Percentiles rank a stretch among this genome's conserved stretches.
phyloP scores from a whole-genome alignment of 2,329 filamentous ascomycete species.

The Paraphaeosphaeria sporulosa region DNA sequence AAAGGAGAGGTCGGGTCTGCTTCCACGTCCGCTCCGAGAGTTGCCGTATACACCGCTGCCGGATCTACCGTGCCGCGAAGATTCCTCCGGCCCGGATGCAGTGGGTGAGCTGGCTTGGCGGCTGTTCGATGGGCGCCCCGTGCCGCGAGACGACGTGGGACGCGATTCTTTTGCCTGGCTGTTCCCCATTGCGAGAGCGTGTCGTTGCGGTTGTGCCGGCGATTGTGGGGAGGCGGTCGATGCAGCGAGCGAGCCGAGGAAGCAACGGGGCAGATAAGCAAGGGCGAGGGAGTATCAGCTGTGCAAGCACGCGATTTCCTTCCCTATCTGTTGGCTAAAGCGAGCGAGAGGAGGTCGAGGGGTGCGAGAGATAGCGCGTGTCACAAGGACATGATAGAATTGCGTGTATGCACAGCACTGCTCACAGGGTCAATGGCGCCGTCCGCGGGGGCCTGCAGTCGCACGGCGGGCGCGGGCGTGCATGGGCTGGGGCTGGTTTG shows the following conservation, averaged over 20 bases:
- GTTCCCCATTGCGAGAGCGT: conserved; percentile 52
- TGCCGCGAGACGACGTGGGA: conserved; percentile 41
- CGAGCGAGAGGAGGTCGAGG: conserved; percentile 20
- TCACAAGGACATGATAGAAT: conserved; percentile 50
- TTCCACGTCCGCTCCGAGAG: conserved; percentile 59
- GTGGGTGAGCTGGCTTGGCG: conserved; percentile 44
- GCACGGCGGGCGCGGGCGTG: conserved; percentile 18
- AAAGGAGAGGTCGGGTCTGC: conserved; percentile 66
- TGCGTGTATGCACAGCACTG: conserved; percentile 24
- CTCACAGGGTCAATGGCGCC: conserved; percentile 26
- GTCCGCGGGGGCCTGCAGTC: conserved; percentile 20
- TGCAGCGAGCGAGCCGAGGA: conserved; percentile 28
- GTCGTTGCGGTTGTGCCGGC: conserved; percentile 15
- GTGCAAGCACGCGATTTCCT: conserved; percentile 24
- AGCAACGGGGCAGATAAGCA: background rate
- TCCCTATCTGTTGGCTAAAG: conserved; percentile 17
- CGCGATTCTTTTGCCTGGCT: conserved; percentile 57
- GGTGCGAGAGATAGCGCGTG: conserved; percentile 37
- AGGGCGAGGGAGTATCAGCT: background rate
- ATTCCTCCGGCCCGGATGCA: conserved; percentile 30
- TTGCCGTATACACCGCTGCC: conserved; percentile 50
- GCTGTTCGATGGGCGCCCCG: conserved; percentile 42
- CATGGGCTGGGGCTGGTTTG: conserved; percentile 23
- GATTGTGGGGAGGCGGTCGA: conserved; percentile 24
- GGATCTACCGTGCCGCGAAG: conserved; percentile 38